phyloP scores from a whole-genome alignment of 371 early-diverging fungal species.

The Mucor lusitanicus region DNA sequence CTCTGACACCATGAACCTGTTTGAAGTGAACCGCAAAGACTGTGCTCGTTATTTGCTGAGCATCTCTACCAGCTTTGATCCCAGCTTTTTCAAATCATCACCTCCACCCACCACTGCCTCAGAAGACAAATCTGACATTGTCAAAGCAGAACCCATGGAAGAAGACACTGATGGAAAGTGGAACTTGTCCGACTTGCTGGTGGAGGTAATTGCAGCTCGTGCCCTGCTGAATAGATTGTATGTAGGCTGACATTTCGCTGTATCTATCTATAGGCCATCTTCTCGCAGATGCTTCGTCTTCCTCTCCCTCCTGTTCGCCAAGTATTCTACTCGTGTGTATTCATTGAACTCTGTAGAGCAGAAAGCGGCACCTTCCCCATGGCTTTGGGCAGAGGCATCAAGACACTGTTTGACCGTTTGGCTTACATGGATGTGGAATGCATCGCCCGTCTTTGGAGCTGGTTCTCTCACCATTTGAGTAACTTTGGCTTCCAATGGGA shows the following conservation, averaged over 20 bases:
- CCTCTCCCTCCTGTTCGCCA: conserved; percentile 66
- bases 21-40: conserved; percentile 82
- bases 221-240: no score
- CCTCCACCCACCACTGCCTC: conserved; percentile 13
- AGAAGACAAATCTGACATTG: conserved; percentile 4
- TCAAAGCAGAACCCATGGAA: conserved; percentile 29
- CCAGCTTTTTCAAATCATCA: conserved; percentile 57
- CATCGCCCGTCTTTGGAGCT: conserved; percentile 75
- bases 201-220: conserved; percentile 15
- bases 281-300: conserved; percentile 70
- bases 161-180: conserved; percentile 25
- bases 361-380: conserved; percentile 67
- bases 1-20: conserved; percentile 75
- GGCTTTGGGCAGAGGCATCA: conserved; percentile 62
- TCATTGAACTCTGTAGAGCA: conserved; percentile 82
- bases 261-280: conserved; percentile 23
- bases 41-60: conserved; percentile 71
- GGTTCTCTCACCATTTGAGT: conserved; percentile 91
- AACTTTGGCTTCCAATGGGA: conserved; percentile 93
- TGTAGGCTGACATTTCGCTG: neutral
- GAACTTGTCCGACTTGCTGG: conserved; percentile 39
- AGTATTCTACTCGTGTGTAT: conserved; percentile 81
- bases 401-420: conserved; percentile 64
- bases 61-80: conserved; percentile 57
- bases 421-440: conserved; percentile 86